A percentile compares a stretch with the other conserved stretches of the same genome.
Conservation (phyloP, 148 eudicot species). For the Nepenthes mirabilis region DNA sequence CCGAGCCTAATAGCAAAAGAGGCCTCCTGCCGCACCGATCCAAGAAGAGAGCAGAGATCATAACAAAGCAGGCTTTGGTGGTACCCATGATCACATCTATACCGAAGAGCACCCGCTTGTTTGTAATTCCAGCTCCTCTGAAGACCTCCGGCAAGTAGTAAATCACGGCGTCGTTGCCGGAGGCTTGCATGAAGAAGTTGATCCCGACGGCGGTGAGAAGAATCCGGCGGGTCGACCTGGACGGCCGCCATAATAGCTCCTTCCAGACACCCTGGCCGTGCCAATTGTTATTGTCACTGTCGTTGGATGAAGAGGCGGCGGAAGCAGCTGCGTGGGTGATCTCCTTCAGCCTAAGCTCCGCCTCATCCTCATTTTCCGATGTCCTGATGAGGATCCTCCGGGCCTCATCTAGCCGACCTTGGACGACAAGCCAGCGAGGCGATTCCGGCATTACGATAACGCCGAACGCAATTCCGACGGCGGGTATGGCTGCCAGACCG, state of each 20-base stretch:
- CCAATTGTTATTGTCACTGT: slow-evolving; percentile 2
- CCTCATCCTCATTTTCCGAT: slow-evolving; percentile 47
- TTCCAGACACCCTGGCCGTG: slow-evolving; percentile 70
- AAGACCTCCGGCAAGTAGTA: slow-evolving; percentile 92
- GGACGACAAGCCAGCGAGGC: slow-evolving; percentile 87
- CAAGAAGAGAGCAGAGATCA: slow-evolving; percentile 62
- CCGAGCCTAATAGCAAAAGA: slow-evolving; percentile 49
- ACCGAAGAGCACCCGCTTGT: slow-evolving; percentile 35
- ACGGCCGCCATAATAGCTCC: slow-evolving; percentile 50
- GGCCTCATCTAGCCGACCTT: slow-evolving; percentile 44
- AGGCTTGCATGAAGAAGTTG: slow-evolving; percentile 95
- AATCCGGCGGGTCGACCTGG: slow-evolving; percentile 34
- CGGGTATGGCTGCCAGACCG: slow-evolving; percentile 60
- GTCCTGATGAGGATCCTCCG: slow-evolving; percentile 34
- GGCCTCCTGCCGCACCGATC: slow-evolving; percentile 81
- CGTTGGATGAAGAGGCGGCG: neutral
- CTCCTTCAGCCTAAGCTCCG: slow-evolving; percentile 45
- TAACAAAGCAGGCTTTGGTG: slow-evolving; percentile 53
- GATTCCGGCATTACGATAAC: slow-evolving; percentile 82
- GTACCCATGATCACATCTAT: slow-evolving; percentile 79
- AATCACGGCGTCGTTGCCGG: slow-evolving; percentile 90
- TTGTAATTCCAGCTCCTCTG: slow-evolving; percentile 54
- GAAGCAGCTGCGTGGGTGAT: slow-evolving; percentile 31
- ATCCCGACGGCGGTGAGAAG: slow-evolving; percentile 72
- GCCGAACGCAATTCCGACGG: slow-evolving; percentile 37